These are phyloP conservation scores for Corniculantispora saksenae DNA, from an alignment of 2,329 filamentous ascomycete genomes.

Conservation along the genomic window DNA sequence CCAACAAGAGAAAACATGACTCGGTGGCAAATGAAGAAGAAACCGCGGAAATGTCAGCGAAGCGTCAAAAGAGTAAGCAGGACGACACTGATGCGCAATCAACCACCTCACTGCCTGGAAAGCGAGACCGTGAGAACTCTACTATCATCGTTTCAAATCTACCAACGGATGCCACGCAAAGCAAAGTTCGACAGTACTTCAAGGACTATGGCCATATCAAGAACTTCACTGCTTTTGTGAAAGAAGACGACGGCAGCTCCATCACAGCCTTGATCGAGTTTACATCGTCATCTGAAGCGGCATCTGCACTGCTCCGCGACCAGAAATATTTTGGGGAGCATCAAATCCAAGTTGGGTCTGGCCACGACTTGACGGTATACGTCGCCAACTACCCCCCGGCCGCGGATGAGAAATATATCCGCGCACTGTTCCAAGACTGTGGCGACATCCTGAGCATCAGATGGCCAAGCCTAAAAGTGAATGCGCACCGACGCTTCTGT, in stretches of 20 bases:
- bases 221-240: slow-evolving; percentile 65
- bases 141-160: slow-evolving; percentile 80
- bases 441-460: slow-evolving; percentile 84
- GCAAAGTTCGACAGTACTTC: slow-evolving; percentile 84
- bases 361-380: slow-evolving; percentile 78
- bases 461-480: slow-evolving; percentile 88
- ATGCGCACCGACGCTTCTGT: slow-evolving; percentile 88
- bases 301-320: slow-evolving; percentile 78
- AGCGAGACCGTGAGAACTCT: slow-evolving; percentile 87
- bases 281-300: slow-evolving; percentile 74
- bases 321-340: slow-evolving; percentile 75
- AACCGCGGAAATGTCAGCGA: slow-evolving; percentile 53
- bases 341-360: slow-evolving; percentile 72
- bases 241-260: slow-evolving; percentile 63
- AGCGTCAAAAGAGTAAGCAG: slow-evolving; percentile 62
- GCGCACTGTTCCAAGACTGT: slow-evolving; percentile 68
- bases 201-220: slow-evolving; percentile 85
- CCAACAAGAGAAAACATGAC: slow-evolving; percentile 75
- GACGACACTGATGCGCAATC: slow-evolving; percentile 29
- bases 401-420: slow-evolving; percentile 71
- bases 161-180: slow-evolving; percentile 67
- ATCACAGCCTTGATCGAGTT: slow-evolving; percentile 83
- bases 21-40: slow-evolving; percentile 47
- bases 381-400: slow-evolving; percentile 85
- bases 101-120: slow-evolving; percentile 42